Evolutionary conservation across 345 rosid species (phyloP), one percentile per base, ranked within the genome.

Genomic region (Diplotaxis tenuifolia): DNA sequence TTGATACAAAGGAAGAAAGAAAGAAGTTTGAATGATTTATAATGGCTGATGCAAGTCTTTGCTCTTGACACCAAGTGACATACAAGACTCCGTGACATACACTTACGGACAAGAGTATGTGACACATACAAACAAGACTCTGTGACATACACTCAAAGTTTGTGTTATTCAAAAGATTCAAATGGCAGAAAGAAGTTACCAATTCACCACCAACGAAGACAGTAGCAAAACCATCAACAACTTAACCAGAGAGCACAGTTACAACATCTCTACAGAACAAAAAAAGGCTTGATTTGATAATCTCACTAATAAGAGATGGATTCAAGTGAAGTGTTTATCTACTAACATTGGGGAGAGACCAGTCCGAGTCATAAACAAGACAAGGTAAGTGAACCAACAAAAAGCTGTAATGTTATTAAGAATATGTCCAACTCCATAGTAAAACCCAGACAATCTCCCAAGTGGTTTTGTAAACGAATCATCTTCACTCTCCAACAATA

Each of bases 381-480:
- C 82, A 65, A 94, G 95, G 75, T 94, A 94, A 62, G 97, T 94
- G 80, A 94, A 94, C 98, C 98, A 94, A 76, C 97, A 91, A 27
- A 97, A 84, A 79, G 98, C 84, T 70, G 98, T 89, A 78, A 94
- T 89, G 85, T 94, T 96, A 78, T 94, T 94, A 22, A 94, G 96
- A 96, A 94, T 89, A 73, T 94, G 98, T 1, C 98, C 97, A 11
- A 87, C 83, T 29, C 97, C 98, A 82, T 91, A 94, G 70, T 27
- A 94, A 65, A 89, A 82, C 21, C 91, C 89, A 27, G 95, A 78
- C 82, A 70, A 74, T 79, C 98, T 91, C 73, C 90, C 90, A 66
- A 88, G 80, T 21, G 92, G 93, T 61, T 83, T 77, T 1, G 80
- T 61, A 32, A 49, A 77, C n/a, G 88, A 81, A 72, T 83, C 90